Evolutionary conservation across 1,284 basidiomycete genomes (phyloP), one percentile per base, ranked within the genome.

Genomic region (Acaromyces ingoldii): DNA sequence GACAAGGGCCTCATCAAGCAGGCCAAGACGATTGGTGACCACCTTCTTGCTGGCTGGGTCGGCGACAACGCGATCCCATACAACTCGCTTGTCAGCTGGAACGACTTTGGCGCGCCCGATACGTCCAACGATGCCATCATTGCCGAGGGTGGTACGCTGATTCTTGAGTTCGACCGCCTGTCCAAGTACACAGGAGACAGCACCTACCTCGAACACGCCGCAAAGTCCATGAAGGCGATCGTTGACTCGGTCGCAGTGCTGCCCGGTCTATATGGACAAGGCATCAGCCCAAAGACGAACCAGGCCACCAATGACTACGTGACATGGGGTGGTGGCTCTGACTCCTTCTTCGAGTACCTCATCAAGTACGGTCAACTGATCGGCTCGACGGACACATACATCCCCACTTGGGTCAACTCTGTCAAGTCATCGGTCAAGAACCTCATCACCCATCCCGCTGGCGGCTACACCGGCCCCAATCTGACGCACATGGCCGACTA

Each of bases 301-400:
- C 25, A 44, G 36, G 33, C 51, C 17, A n/a, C 17, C 7, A 34
- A 36, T 13, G 42, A 45, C 33, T 71, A 64, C 33, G 60, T 69
- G 13, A 67, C 67, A 2, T 70, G 62, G 60, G 67, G 66, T n/a
- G 68, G 68, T 5, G 70, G 68, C 19, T 58, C 58, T 28, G 70
- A 70, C 49, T 56, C 51, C 13, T 72, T 63, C 51, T 72, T 64
- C 44, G 70, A 70, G 48, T 71, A 71, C 38, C 54, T 70, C 15
- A 47, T 65, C 60, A 71, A 71, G 47, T 63, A 62, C 22, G 60
- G 61, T 1, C 60, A 65, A 46, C 47, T 67, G n/a, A 54, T 34
- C 4, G 68, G 65, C 13, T 15, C 30, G 15, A 49, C 57, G 2
- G 56, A 62, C 36, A 33, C 44, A 13, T 71, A 58, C 52, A 38